Evolutionary conservation across 495 filamentous ascomycete genomes (phyloP).

Genomic region (Neurospora hispaniola): DNA sequence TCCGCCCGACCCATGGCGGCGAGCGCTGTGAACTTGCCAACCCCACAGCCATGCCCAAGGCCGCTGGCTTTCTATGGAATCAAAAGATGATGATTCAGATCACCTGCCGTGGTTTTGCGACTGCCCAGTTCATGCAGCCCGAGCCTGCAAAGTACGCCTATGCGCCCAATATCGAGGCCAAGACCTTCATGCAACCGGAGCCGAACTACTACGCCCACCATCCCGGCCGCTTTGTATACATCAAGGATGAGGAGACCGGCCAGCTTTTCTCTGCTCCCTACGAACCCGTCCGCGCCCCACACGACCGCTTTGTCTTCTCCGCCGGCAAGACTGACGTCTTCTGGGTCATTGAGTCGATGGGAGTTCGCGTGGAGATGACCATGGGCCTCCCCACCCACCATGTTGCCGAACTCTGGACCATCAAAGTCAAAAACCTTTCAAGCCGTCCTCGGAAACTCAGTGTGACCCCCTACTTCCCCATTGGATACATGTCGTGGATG

Average conservation of each 20-base stretch:
- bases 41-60: conserved; percentile 46
- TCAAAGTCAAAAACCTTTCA: conserved; percentile 42
- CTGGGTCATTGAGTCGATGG: conserved; percentile 41
- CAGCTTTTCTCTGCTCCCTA: conserved; percentile 44
- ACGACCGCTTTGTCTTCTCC: conserved; percentile 42
- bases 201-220: conserved; percentile 49
- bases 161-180: conserved; percentile 44
- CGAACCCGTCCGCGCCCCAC: conserved; percentile 40
- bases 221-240: conserved; percentile 47
- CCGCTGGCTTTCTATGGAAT: conserved; percentile 48
- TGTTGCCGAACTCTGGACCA: conserved; percentile 45
- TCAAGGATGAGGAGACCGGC: conserved; percentile 46
- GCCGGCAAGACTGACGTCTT: conserved; percentile 43
- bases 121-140: conserved; percentile 49
- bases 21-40: conserved; percentile 44
- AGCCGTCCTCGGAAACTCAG: conserved; percentile 33
- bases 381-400: conserved; percentile 41
- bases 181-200: conserved; percentile 52
- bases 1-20: conserved; percentile 39
- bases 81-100: conserved; percentile 51
- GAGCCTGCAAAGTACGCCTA: conserved; percentile 48
- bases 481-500: conserved; percentile 53
- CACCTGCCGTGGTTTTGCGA: conserved; percentile 46
- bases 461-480: conserved; percentile 45
- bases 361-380: conserved; percentile 43